Base-by-base conservation (phyloP, 768 basidiomycete genomes). In the Termitomyces sp. region DNA sequence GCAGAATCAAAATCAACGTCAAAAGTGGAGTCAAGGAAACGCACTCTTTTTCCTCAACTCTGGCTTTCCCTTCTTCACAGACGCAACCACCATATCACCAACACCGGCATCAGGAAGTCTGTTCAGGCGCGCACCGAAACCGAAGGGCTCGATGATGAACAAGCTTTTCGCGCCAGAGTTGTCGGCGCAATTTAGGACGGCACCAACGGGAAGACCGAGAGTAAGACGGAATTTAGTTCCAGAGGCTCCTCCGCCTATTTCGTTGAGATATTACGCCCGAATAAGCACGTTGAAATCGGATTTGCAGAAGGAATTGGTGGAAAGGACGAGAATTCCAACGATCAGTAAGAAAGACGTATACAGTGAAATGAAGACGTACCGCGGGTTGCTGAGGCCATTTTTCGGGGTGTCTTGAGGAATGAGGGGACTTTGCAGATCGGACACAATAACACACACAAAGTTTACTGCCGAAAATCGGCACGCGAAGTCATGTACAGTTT, bases 11-110 rank as follows among this genome's bases (percentile, higher is more conserved):
- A 41, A 48, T 27, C 44, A 10, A 45, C 41, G 3, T 9, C n/a
- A 32, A 19, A 25, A 37, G 40, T 11, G 3, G 25, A 51, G 12
- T 11, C 21, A 46, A 57, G 5, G 81, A 27, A 25, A 54, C 94
- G 68, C 72, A 96, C 94, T 96, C 82, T 99, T 99, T 83, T 99
- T 99, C 77, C 97, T 87, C 71, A 99, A 76, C 77, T 99, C 97
- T 35, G 97, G 97, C 80, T 99, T 98, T 73, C 97, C 97, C 83
- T 98, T 98, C 85, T 99, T 98, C 68, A 99, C 97, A 52, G 90
- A 93, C 57, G 92, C 93, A 58, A 96, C 90, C 60, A 95, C 86
- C 93, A 95, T 94, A 73, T 94, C 93, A 56, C 92, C 91, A 57
- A 92, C 91, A 80, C 88, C 89, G 60, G 91, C 94, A 73, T 97